Evolutionary conservation across 1,139 yeast species (phyloP).

Genomic region (Candida labiduridarum): DNA sequence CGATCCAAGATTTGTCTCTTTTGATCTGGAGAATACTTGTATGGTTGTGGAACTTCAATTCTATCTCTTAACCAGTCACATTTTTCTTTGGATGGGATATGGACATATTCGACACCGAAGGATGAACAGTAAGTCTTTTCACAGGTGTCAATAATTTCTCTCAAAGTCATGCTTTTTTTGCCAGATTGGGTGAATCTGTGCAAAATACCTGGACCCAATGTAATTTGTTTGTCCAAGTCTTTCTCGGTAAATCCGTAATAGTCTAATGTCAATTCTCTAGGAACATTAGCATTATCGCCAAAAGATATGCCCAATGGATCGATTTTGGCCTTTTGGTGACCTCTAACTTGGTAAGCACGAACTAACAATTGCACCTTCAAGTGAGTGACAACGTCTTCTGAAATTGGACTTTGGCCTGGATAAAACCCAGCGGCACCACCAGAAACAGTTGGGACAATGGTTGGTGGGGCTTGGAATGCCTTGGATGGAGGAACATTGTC

Average conservation of each 20-base stretch:
- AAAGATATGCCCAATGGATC: conserved; percentile 92
- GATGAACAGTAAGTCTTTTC: conserved; percentile 85
- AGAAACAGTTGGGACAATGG: conserved; percentile 72
- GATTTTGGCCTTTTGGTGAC: conserved; percentile 92
- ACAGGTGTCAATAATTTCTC: conserved; percentile 76
- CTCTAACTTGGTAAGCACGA: conserved; percentile 98
- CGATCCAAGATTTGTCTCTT: conserved; percentile 97
- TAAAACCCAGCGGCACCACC: conserved; percentile 67
- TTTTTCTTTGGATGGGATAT: conserved; percentile 91
- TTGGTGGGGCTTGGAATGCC: conserved; percentile 92
- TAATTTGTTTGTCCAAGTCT: conserved; percentile 81
- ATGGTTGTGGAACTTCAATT: conserved; percentile 90
- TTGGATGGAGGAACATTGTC: conserved; percentile 67
- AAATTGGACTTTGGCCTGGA: conserved; percentile 45
- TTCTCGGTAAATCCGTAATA: conserved; percentile 88
- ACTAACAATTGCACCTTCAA: conserved; percentile 94
- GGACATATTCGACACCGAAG: conserved; percentile 94
- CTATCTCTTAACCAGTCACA: conserved; percentile 99
- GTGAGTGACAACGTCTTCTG: conserved; percentile 79
- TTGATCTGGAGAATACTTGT: conserved; percentile 80
- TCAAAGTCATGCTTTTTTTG: conserved; percentile 64
- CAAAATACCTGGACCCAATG: conserved; percentile 95
- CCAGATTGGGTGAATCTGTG: conserved; percentile 85
- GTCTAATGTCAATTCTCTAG: conserved; percentile 88
- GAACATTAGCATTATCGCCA: conserved; percentile 65